Evolutionary conservation across 2,329 filamentous ascomycete species (phyloP), one percentile per base, ranked within the genome.

Genomic region (Fusarium xyrophilum): DNA sequence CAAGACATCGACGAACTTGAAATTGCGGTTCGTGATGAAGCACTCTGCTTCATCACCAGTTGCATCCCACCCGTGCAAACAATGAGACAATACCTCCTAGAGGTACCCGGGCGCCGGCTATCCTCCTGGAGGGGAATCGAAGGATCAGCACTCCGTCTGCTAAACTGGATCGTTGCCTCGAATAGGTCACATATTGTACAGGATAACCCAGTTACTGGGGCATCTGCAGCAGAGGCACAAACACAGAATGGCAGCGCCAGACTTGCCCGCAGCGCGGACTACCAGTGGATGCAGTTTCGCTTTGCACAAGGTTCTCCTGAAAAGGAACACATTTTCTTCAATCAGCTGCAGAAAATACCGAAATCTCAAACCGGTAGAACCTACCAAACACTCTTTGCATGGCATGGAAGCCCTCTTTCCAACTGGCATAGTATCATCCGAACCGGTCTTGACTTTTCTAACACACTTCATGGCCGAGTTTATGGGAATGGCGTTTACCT

Each of bases 371-470:
- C 73, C 17, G 61, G 39, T 70, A 82, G 46, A 68, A 78, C 62
- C 7, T 82, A 87, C 69, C 91, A 91, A 0, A 95, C 92, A 0
- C 77, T 97, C 3, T 93, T 97, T 73, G 93, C 92, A 0, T 97
- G 91, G 89, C 94, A 97, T 76, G 94, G 93, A 9, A 96, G 92
- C 73, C 76, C 80, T 1, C 68, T 97, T 6, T 69, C 77, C 6
- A 97, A 97, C 73, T 97, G 94, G 94, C 94, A 97, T 77, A 91
- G 90, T 72, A 97, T 97, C 72, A 88, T 97, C 66, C 88, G 93
- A 33, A 88, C 91, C 63, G 93, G 94, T 0, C 82, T 97, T 9
- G 87, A 97, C 75, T 97, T 89, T 79, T 85, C 87, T 7, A 77
- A 85, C 2, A 79, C 81, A 0, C 42, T 76, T 0, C 80, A 95